Percentiles rank a stretch among this genome's conserved stretches.
Conservation (phyloP, 2,329 filamentous ascomycete species). For the Pleurostoma richardsiae region DNA sequence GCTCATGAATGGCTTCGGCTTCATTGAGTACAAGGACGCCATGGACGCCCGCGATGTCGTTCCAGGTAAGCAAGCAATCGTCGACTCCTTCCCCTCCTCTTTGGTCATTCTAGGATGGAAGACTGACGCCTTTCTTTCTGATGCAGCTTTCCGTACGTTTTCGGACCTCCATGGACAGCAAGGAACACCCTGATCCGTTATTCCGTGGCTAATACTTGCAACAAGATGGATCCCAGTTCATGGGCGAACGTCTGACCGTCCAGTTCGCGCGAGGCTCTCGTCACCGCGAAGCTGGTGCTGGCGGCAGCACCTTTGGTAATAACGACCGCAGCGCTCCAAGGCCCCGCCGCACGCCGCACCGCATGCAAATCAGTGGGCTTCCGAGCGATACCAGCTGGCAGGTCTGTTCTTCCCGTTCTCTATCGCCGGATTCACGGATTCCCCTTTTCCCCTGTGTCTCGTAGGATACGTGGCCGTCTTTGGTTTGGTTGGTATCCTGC, state of each 20-base stretch:
- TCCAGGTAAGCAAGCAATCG: constrained; percentile 63
- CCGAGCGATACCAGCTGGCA: constrained; percentile 99
- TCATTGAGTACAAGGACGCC: constrained; percentile 98
- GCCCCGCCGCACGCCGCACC: constrained; percentile 88
- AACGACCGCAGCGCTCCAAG: constrained; percentile 60
- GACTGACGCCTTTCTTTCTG: background rate
- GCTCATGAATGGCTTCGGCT: constrained; percentile 99
- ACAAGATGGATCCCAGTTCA: constrained; percentile 93
- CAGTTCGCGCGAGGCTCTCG: constrained; percentile 91
- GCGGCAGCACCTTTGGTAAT: constrained; percentile 28
- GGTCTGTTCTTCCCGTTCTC: constrained; percentile 77
- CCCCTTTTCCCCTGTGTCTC: constrained; percentile 8
- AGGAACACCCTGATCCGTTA: constrained; percentile 21
- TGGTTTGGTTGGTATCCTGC: constrained; percentile 8
- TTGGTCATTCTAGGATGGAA: too few species aligned
- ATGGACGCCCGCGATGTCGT: constrained; percentile 98
- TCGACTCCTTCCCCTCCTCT: background rate
- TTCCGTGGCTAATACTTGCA: constrained; percentile 30
- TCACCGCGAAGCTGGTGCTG: constrained; percentile 37
- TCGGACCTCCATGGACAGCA: constrained; percentile 25
- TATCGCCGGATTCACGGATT: constrained; percentile 39
- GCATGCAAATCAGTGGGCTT: constrained; percentile 97
- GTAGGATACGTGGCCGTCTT: constrained; percentile 9
- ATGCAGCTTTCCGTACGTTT: constrained; percentile 58
- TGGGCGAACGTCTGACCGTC: constrained; percentile 94